Conservation (phyloP, 2,329 filamentous ascomycete species). For the Fusarium sp. region DNA sequence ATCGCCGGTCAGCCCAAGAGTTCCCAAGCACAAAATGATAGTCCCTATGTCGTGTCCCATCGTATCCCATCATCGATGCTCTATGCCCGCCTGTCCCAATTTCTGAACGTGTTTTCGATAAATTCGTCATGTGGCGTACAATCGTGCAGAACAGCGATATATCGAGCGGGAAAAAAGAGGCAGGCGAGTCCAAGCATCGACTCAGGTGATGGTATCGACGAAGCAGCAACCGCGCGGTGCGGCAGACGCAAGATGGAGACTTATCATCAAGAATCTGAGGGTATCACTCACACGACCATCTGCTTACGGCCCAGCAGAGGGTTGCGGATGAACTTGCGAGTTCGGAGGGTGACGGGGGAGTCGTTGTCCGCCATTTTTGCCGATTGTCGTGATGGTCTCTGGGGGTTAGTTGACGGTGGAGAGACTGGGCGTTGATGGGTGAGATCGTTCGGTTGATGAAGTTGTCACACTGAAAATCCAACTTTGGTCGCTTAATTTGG, state of each 20-base stretch:
- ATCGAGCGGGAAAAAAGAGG: slow-evolving; percentile 10
- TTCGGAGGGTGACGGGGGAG: slow-evolving; percentile 84
- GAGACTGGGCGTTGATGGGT: slow-evolving; percentile 45
- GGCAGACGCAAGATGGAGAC: neutral
- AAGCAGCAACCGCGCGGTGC: slow-evolving; percentile 1
- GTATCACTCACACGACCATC: slow-evolving; percentile 94
- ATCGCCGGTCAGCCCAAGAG: slow-evolving; percentile 39
- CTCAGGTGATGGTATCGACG: slow-evolving; percentile 19
- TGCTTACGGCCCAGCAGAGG: slow-evolving; percentile 98
- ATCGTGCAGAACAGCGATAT: slow-evolving; percentile 5
- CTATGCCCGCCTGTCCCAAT: slow-evolving; percentile 17
- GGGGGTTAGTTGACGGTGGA: slow-evolving; percentile 45
- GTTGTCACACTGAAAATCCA: slow-evolving; percentile 50
- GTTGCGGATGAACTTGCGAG: slow-evolving; percentile 99
- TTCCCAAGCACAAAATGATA: slow-evolving; percentile 19
- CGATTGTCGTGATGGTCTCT: slow-evolving; percentile 55
- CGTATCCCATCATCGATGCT: slow-evolving; percentile 8
- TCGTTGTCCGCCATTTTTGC: slow-evolving; percentile 89
- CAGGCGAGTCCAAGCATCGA: slow-evolving; percentile 19
- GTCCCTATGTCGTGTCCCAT: neutral
- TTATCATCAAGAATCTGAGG: slow-evolving; percentile 28
- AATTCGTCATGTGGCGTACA: slow-evolving; percentile 15
- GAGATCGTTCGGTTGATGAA: slow-evolving; percentile 48
- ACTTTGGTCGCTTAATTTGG: slow-evolving; percentile 56
- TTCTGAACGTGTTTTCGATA: slow-evolving; percentile 3